Base-by-base conservation (phyloP, 495 filamentous ascomycete genomes). In the Pseudevernia furfuracea region DNA sequence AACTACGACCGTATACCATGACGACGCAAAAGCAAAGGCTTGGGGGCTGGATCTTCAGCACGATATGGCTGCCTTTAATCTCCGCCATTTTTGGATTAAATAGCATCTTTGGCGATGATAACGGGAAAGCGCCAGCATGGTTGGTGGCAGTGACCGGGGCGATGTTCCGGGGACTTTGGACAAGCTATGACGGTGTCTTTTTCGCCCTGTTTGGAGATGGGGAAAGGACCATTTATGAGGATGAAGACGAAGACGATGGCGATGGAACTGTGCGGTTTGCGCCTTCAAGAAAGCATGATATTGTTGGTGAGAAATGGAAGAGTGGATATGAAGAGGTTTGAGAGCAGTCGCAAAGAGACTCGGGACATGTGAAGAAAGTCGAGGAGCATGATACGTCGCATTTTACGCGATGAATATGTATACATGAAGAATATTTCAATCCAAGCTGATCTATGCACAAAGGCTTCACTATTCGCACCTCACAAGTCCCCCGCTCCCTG, bases 201-300 rank as follows among this genome's bases (percentile, higher is more conserved):
- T 83, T 82, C 68, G 68, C 62, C 32, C 17, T 89, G 0, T 96
- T 95, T 78, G 92, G 93, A 37, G 89, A 97, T 71, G 94, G 94
- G 21, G 94, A 97, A 83, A 81, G 89, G 74, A 94, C 91, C 14
- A 17, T 30, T 1, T 9, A n/a, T 30, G 52, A 58, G 25, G 53
- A 59, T 32, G 3, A 25, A 17, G 60, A 23, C 12, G 28, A 30
- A n/a, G 37, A 39, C 14, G n/a, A 15, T n/a, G 52, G 1, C 25
- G 12, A 39, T 15, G 14, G 34, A 57, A 19, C n/a, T 17, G 49
- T 21, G 61, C 48, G 34, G 23, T 25, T 3, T 25, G 14, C 10
- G 10, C 14, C 30, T 21, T 21, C 30, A 7, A 12, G 23, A 25
- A 17, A 52, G 23, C 12, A 43, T 14, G 15, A 32, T 6, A 5